Conservation (phyloP, 768 basidiomycete species). For the Trametes cubensis region DNA sequence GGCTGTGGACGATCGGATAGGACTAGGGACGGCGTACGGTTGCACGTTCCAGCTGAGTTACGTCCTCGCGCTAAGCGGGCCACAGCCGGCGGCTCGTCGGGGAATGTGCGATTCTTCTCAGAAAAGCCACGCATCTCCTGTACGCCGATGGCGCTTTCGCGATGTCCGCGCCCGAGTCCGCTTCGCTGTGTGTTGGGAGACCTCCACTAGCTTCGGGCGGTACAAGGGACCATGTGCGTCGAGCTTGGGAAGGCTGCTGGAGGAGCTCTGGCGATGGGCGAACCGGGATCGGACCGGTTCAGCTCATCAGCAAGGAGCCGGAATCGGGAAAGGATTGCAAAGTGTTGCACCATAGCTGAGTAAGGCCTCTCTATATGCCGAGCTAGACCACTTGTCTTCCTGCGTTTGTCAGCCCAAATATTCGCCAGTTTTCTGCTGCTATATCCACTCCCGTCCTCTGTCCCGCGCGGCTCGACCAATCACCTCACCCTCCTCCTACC, state of each 20-base stretch:
- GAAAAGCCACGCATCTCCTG: constrained; percentile 3
- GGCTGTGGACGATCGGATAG: background rate
- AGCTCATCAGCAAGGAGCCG: background rate
- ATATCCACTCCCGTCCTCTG: constrained; percentile 13
- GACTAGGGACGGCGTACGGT: constrained; percentile 11
- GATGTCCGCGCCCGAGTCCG: background rate
- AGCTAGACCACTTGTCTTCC: background rate
- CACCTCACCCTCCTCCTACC: background rate
- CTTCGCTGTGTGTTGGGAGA: background rate
- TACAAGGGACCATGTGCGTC: too few species aligned
- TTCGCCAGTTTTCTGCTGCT: constrained; percentile 14
- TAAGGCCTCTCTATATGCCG: constrained; percentile 5
- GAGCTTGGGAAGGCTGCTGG: background rate
- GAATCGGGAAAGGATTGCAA: constrained; percentile 12
- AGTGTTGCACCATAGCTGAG: constrained; percentile 26
- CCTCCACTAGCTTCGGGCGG: background rate
- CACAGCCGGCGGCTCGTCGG: constrained; percentile 14
- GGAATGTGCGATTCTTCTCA: background rate
- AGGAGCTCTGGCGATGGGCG: background rate
- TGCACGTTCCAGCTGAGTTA: constrained; percentile 9
- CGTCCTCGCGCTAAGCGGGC: constrained; percentile 10
- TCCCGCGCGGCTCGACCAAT: constrained; percentile 4
- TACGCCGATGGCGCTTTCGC: background rate
- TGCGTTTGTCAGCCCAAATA: constrained; percentile 16
- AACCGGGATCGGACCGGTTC: constrained; percentile 21